Evolutionary conservation across 2,329 filamentous ascomycete species (phyloP).

Genomic region (Aschersonia sp.): DNA sequence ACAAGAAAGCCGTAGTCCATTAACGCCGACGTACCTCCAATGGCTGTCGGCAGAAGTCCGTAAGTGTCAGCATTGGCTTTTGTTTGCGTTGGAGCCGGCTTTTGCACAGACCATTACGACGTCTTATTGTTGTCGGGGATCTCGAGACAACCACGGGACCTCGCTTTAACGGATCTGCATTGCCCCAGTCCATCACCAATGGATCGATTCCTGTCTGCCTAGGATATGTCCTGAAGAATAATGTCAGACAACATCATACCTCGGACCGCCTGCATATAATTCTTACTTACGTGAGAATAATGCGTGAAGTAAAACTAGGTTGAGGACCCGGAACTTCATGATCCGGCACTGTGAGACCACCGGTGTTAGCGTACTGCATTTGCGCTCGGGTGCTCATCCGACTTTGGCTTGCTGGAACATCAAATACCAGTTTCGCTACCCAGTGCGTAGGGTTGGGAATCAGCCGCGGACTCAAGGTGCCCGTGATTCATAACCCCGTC

Average conservation of each 20-base stretch:
- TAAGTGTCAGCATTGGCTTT: background rate
- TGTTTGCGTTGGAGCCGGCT: background rate
- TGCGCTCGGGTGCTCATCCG: background rate
- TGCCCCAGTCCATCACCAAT: constrained; percentile 78
- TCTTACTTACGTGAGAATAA: constrained; percentile 35
- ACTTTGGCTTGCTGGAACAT: too few species aligned
- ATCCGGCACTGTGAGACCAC: background rate
- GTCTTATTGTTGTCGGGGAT: constrained; percentile 58
- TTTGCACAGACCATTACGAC: constrained; percentile 55
- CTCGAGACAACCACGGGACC: constrained; percentile 84
- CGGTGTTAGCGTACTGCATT: background rate
- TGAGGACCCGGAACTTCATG: constrained; percentile 18
- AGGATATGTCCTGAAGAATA: constrained; percentile 56
- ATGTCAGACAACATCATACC: background rate
- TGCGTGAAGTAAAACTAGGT: constrained; percentile 35
- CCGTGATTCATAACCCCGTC: too few species aligned
- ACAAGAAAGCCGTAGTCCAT: background rate
- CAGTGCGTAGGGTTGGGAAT: too few species aligned
- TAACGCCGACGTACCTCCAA: constrained; percentile 34
- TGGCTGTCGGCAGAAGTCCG: constrained; percentile 21
- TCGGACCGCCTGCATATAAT: background rate
- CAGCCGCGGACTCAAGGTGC: too few species aligned
- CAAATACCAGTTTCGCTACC: too few species aligned
- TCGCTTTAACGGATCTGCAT: constrained; percentile 56
- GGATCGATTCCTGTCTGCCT: constrained; percentile 90